Conservation (phyloP, 179 eudicot species). For the Silene noctiflora region DNA sequence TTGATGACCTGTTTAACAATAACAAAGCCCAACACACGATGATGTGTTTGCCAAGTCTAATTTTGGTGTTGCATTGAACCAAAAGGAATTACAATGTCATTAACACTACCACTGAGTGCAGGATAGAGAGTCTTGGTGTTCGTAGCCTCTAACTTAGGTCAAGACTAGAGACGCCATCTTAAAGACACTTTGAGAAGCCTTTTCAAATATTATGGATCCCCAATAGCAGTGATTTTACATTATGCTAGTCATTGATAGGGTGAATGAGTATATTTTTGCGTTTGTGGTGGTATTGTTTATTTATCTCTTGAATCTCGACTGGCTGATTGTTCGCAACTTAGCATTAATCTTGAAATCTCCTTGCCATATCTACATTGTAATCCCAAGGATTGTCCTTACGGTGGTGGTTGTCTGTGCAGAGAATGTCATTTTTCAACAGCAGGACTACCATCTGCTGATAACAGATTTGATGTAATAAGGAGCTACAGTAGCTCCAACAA, state of each 20-base stretch:
- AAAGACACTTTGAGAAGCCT: no score
- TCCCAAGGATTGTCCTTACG: conserved; percentile 3
- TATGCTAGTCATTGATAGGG: neutral
- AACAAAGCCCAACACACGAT: neutral
- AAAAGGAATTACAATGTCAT: neutral
- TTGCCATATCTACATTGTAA: neutral
- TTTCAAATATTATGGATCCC: neutral
- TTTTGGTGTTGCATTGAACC: neutral
- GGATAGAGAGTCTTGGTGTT: neutral
- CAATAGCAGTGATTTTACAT: neutral
- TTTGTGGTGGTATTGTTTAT: neutral
- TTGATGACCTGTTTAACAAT: neutral
- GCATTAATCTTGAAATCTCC: neutral
- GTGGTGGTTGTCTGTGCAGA: conserved; percentile 30
- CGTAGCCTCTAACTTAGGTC: neutral
- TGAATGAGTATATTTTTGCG: neutral
- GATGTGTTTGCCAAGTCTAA: neutral
- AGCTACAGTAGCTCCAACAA: conserved; percentile 22
- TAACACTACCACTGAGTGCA: neutral
- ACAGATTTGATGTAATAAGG: conserved; percentile 15
- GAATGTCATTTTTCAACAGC: conserved; percentile 18
- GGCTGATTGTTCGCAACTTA: neutral
- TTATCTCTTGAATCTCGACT: neutral
- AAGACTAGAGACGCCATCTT: neutral
- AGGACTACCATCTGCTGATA: conserved; percentile 21